Base-by-base conservation (phyloP, 2,329 filamentous ascomycete species). In the Ustulina deusta region DNA sequence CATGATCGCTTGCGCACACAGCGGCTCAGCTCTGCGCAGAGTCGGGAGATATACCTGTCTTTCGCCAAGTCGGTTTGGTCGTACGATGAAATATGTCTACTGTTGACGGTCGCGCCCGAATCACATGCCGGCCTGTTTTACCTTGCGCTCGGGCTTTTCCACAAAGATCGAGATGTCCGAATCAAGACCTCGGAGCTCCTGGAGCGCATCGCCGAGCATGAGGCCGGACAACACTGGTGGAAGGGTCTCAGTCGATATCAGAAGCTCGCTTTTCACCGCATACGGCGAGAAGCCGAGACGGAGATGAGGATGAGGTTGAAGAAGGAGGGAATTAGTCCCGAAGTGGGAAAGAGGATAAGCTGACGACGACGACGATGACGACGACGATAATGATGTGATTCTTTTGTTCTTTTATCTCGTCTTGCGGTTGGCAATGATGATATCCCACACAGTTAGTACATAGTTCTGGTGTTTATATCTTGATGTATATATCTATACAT, bases 181-280 rank as follows among this genome's bases (percentile, higher is more conserved):
- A 81, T 91, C 73, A 89, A 89, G 63, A 92, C 93, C 1, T 91
- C 93, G 0, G 92, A 92, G 68, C 82, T 99, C 40, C 80, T 99
- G 25, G 93, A 95, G 72, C 87, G 94, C 25, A 90, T 99, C 62
- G 88, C 90, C 72, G 90, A 91, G 65, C 95, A 99, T 80, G 92
- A 97, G 76, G 96, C 94, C 10, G 96, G 96, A 1, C 87, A 94
- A 75, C 93, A 98, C 80, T 98, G 96, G 86, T 99, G 95, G 93
- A 89, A 87, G 71, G 89, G 89, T 34, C 83, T 99, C 56, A 96
- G 94, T 65, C 86, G 93, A 51, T 99, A 97, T 77, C 91, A 94
- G 73, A 97, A 95, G 81, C 81, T 97, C 71, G 95, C 92, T 2
- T 97, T 91, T 75, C 90, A 91, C 72, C 87, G 95, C 56, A 89